Base-by-base conservation (phyloP, 805 yeast species). In the Grigorovia yakushimaensis region DNA sequence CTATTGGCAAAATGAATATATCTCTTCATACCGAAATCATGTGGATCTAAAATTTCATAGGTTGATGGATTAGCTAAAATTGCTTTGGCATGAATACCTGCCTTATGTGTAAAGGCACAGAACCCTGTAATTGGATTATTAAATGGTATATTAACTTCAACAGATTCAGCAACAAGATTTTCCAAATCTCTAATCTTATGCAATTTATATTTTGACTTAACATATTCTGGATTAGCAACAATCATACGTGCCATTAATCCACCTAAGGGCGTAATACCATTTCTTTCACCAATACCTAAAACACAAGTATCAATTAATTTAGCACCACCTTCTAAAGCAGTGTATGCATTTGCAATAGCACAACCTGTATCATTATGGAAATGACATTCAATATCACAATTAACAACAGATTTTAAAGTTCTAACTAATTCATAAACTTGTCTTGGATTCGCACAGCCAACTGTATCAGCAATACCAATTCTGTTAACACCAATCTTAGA, bases 351-450 rank as follows among this genome's bases (percentile, higher is more conserved):
- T 53, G 98, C 97, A 71, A 91, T 88, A 56, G 98, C 96, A 73
- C 98, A 91, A 53, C 98, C 98, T 24, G 98, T 91, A 69, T 91
- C 98, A 66, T 91, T 87, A 73, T 91, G 98, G 85, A 91, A 93
- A 70, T 91, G 98, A 68, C 96, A 87, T 74, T 91, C 98, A 61
- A 91, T 91, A 66, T 91, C 98, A 74, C 98, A 93, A 30, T 85
- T 81, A 44, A 91, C 97, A 45, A 91, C 96, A 10, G 89, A 81
- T 72, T 82, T 87, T 66, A 91, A 80, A 36, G 98, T 91, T 63
- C 94, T 82, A 49, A 91, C 95, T 58, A 91, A 78, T 72, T 93
- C 98, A 69, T 91, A 91, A 48, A 91, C 98, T 71, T 93, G 98
- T 72, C 98, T 82, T 60, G 98, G 98, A 74, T 91, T 91, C 54